Percentiles rank a stretch among this genome's conserved stretches.
Conservation (phyloP, 2,329 filamentous ascomycete species). For the Helminthosporium solani region DNA sequence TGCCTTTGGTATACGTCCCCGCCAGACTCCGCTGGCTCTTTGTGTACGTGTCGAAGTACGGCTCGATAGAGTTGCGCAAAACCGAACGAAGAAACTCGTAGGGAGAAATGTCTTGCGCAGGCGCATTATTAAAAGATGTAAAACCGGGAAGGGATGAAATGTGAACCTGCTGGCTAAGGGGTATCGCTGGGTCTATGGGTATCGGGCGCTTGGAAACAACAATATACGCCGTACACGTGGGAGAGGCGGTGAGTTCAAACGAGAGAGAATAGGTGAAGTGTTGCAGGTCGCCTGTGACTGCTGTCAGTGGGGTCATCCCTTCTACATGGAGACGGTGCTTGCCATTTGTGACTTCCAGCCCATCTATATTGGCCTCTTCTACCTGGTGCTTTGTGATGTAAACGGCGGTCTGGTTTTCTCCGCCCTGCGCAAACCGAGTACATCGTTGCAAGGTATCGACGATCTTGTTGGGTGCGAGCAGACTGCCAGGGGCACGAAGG, state of each 20-base stretch:
- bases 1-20: constrained; percentile 68
- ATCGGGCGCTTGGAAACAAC: constrained; percentile 86
- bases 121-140: constrained; percentile 65
- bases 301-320: constrained; percentile 30
- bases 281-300: constrained; percentile 40
- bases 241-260: constrained; percentile 75
- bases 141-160: constrained; percentile 89
- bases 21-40: constrained; percentile 55
- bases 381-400: constrained; percentile 86
- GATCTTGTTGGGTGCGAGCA: constrained; percentile 72
- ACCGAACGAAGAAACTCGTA: constrained; percentile 92
- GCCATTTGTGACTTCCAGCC: constrained; percentile 35
- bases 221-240: constrained; percentile 81
- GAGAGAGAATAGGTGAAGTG: constrained; percentile 76
- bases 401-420: constrained; percentile 81
- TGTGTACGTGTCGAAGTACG: constrained; percentile 96
- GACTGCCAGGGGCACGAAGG: constrained; percentile 75
- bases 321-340: constrained; percentile 10
- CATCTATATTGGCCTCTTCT: constrained; percentile 44
- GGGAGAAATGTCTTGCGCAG: constrained; percentile 76
- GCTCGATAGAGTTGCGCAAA: constrained; percentile 85
- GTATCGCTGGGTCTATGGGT: constrained; percentile 79
- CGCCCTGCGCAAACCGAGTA: constrained; percentile 70
- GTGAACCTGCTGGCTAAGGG: constrained; percentile 85
- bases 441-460: constrained; percentile 84